A percentile compares a stretch with the other conserved stretches of the same genome.
These are phyloP conservation scores for Yamadazyma trypodendri DNA, from an alignment of 1,139 yeast species.

Conservation along the genomic window DNA sequence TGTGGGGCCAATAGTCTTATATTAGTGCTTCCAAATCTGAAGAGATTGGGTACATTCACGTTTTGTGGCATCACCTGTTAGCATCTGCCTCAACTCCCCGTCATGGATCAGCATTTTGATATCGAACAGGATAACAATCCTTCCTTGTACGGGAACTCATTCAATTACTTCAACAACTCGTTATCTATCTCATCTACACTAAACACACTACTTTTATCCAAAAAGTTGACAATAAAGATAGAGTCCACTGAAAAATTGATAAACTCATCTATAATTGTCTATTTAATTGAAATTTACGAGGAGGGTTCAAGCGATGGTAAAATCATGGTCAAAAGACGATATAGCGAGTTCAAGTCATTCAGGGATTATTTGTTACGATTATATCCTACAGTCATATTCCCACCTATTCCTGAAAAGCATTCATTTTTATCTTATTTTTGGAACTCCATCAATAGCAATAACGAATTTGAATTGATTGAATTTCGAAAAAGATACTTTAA, in stretches of 20 bases:
- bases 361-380: constrained; percentile 44
- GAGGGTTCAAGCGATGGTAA: constrained; percentile 5
- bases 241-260: constrained; percentile 37
- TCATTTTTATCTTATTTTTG: constrained; percentile 43
- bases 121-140: constrained; percentile 52
- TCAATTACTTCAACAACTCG: constrained; percentile 30
- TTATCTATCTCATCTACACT: constrained; percentile 41
- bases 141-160: constrained; percentile 37
- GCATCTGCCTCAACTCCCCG: too few relatives aligned
- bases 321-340: constrained; percentile 45
- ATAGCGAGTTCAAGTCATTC: constrained; percentile 54
- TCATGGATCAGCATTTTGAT: constrained; percentile 24
- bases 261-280: constrained; percentile 42
- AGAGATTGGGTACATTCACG: too few relatives aligned
- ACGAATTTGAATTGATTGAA: constrained; percentile 40
- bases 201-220: constrained; percentile 26
- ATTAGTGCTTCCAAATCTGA: too few relatives aligned
- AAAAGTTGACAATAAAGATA: constrained; percentile 29
- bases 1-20: too few relatives aligned
- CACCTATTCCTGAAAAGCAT: constrained; percentile 62
- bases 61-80: too few relatives aligned
- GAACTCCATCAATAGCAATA: constrained; percentile 38
- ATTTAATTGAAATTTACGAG: constrained; percentile 28
- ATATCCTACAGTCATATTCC: constrained; percentile 51
- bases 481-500: constrained; percentile 42